Base-by-base conservation (phyloP, 1,139 yeast genomes). In the Pichia sp. region DNA sequence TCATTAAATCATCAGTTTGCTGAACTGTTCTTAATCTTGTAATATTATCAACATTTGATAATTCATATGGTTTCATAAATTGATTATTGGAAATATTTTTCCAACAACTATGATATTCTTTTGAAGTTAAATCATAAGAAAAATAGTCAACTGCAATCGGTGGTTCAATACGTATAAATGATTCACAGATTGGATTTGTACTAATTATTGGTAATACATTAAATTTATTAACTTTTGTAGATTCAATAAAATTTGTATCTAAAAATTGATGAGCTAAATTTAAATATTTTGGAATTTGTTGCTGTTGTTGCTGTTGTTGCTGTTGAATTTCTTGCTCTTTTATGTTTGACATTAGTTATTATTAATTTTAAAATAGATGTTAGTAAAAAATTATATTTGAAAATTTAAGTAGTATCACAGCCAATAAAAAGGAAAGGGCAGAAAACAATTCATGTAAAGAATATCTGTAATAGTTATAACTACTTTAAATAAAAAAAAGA, bases 141-240 rank as follows among this genome's bases (percentile, higher is more conserved):
- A 62, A 61, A 35, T 61, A 62, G 42, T 62, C 66, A 22, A 61
- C 65, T 5, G 61, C 62, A 24, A 45, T 36, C 5, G 62, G 61
- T 1, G 58, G 51, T 16, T 47, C 49, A 2, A 49, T n/a, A 6
- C 43, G 38, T 1, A 47, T 40, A n/a, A 51, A 40, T 10, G 51
- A 40, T 6, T 40, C 44, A 7, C 26, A 35, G 2, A 23, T 20
- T 12, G 53, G 50, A 20, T 48, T 48, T 3, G 55, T 51, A 5
- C 56, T 51, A 12, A 60, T 48, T 2, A 59, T 43, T 0, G 62
- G 63, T 12, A 61, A 49, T 10, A 52, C 46, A 6, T 51, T 52
- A 33, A 60, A 55, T 23, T 46, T 51, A 39, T 57, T 54, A 6
- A 40, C 20, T 3, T 47, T 37, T 2, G 55, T 50, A 4, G 47